Conservation (phyloP, 805 yeast genomes). For the Candida verbasci region DNA sequence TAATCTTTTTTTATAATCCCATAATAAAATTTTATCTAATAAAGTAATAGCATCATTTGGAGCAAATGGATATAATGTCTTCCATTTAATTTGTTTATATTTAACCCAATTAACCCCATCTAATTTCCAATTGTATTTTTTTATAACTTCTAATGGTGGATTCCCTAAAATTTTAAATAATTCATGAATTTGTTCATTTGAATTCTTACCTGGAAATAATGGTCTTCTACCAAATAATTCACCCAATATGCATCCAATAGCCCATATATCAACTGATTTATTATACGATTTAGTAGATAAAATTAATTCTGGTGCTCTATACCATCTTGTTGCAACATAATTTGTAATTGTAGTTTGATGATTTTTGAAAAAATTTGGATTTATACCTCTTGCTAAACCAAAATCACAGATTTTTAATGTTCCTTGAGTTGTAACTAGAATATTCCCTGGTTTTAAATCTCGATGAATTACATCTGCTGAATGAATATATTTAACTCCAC, state of each 20-base stretch:
- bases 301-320: constrained; percentile 88
- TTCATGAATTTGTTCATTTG: constrained; percentile 64
- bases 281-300: constrained; percentile 56
- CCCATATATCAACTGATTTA: constrained; percentile 84
- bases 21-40: constrained; percentile 51
- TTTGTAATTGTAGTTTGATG: constrained; percentile 55
- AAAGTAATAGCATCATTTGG: constrained; percentile 43
- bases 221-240: constrained; percentile 82
- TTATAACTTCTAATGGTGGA: constrained; percentile 50
- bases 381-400: constrained; percentile 83
- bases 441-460: constrained; percentile 89
- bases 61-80: constrained; percentile 59
- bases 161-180: constrained; percentile 69
- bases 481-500: constrained; percentile 86
- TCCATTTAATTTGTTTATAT: constrained; percentile 43
- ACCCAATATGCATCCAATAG: constrained; percentile 84
- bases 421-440: constrained; percentile 72
- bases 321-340: constrained; percentile 95
- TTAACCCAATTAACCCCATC: constrained; percentile 32
- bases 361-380: constrained; percentile 24
- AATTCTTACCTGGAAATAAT: constrained; percentile 70
- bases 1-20: constrained; percentile 57
- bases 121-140: constrained; percentile 24
- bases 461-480: constrained; percentile 90
- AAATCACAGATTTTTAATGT: constrained; percentile 84